phyloP scores from a whole-genome alignment of 2,329 filamentous ascomycete species.

The Penicillium sp. region DNA sequence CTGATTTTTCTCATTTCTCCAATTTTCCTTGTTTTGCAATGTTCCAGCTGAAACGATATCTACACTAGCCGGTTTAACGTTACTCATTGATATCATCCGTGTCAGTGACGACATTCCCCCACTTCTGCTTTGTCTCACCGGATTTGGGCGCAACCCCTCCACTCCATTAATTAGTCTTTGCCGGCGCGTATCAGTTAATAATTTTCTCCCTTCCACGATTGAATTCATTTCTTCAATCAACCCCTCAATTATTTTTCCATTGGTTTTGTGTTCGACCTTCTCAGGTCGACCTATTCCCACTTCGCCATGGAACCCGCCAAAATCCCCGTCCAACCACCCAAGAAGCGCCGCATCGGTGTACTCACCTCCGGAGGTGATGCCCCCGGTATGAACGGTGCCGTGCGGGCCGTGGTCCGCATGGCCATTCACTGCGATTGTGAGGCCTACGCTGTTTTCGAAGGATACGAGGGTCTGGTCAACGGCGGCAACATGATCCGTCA shows the following conservation, averaged over 20 bases:
- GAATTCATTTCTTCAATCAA: neutral
- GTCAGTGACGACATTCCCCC: conserved; percentile 16
- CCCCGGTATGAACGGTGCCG: conserved; percentile 90
- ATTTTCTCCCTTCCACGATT: conserved; percentile 6
- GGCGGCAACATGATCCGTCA: conserved; percentile 84
- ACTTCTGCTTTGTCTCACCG: conserved; percentile 43
- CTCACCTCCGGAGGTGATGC: conserved; percentile 95
- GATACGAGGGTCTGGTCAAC: conserved; percentile 91
- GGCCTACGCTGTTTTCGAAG: conserved; percentile 81
- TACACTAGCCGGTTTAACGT: neutral
- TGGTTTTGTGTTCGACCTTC: conserved; percentile 13
- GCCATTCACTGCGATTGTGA: conserved; percentile 81
- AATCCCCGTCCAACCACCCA: conserved; percentile 40
- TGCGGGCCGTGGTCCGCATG: conserved; percentile 88
- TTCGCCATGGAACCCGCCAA: conserved; percentile 22
- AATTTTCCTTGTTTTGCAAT: neutral
- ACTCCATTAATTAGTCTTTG: conserved; percentile 19
- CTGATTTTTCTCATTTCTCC: neutral
- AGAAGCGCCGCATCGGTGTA: conserved; percentile 72
- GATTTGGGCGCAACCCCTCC: conserved; percentile 31
- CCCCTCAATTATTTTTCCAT: conserved; percentile 4
- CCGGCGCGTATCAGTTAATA: conserved; percentile 10
- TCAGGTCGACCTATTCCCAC: conserved; percentile 11
- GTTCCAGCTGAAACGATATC: neutral
- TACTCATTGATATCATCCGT: conserved; percentile 5